Base-by-base conservation (phyloP, 2,329 filamentous ascomycete genomes). In the Passalora sequoiae region DNA sequence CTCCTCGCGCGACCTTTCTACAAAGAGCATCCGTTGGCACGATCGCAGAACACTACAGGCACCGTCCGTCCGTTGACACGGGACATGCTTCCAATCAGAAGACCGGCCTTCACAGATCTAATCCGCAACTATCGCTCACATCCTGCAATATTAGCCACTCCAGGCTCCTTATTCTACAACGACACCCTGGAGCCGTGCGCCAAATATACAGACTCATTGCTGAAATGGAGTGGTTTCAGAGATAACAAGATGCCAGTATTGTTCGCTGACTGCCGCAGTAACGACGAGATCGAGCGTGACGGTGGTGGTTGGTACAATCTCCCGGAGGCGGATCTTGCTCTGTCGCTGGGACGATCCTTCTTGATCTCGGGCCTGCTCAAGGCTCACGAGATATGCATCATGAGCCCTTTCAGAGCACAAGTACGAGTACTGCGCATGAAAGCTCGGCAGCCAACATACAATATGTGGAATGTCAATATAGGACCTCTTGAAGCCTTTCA, bases 51-150 rank as follows among this genome's bases (percentile, higher is more conserved):
- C 15, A 38, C 20, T 20, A 45, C 46, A 12, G 56, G 53, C 4
- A 38, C 48, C 8, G 44, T 59, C 22, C 48, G 44, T 4, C 53
- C 49, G 9, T 49, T 59, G 2, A 58, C 54, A 8, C 48, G 49
- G 33, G 45, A 49, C 7, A 56, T 59, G 54, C 50, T 59, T 3
- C 57, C 57, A 1, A 50, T 59, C 12, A 30, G 47, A 2, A 41
- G 54, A 16, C 52, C 57, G 3, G 46, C 57, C 10, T 59, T 59
- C 37, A 47, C 54, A 5, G 52, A 57, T 28, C 44, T 59, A 4
- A 58, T 57, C 16, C 43, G 57, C 12, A 58, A 59, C 43, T 59
- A 58, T 42, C 54, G 57, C 16, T 59, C 57, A 9, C 54, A 59
- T 40, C 50, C 55, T 3, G 51, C 52, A 8, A 58, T 58, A 7